Base-by-base conservation (phyloP, 83 land plant species). In the Picea mariana region DNA sequence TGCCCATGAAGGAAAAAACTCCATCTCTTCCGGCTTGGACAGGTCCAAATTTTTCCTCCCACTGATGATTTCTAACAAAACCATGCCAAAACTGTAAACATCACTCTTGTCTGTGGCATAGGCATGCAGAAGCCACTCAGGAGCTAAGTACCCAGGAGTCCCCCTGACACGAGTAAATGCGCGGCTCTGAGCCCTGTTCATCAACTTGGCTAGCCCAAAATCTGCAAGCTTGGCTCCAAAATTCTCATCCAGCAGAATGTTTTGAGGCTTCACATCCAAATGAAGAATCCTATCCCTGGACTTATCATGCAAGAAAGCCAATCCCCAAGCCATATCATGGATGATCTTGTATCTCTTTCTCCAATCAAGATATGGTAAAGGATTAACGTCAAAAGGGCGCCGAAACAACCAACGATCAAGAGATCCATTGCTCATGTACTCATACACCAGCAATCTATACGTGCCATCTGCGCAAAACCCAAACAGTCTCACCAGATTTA, bases 181-280 rank as follows among this genome's bases (percentile, higher is more conserved):
- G 11, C 23, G 78, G 23, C 75, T 81, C 17, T 69, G 59, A 44
- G 34, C 55, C 40, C 79, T 69, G 52, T 72, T 64, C 44, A 81
- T 81, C 34, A 81, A 18, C 79, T 82, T 82, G 59, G 83, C 76
- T 21, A 82, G 60, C 1, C 83, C 82, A 58, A 82, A 82, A 77
- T 82, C 83, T 47, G 83, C 59, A 55, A 82, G 40, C 38, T 82
- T 82, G 20, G 83, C 83, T 38, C 42, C 49, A 34, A 82, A 82
- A 34, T 77, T 60, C n/a, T 82, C 83, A 60, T 82, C 83, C 62
- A 82, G 64, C 38, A 82, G 64, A 71, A 82, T 82, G 64, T 82
- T 82, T 47, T 82, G 82, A 16, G 83, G 83, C 79, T 82, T 82
- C 47, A 82, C 62, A 78, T 82, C 83, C 49, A 82, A 78, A 42